phyloP scores from a whole-genome alignment of 2,329 filamentous ascomycete species.

The Capronia americana region DNA sequence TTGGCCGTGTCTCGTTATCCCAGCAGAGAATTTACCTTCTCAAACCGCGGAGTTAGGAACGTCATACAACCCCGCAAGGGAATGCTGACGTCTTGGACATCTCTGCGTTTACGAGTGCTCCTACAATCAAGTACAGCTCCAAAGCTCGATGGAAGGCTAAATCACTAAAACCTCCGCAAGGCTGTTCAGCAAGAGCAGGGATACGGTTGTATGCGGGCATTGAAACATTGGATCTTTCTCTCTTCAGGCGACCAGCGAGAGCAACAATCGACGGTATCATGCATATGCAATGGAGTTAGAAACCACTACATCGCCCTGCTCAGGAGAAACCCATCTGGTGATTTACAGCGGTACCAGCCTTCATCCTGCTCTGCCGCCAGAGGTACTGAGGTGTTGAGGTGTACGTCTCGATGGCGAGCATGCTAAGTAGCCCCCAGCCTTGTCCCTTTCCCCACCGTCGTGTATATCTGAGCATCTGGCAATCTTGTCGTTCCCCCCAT shows the following conservation, averaged over 20 bases:
- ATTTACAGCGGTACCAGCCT: neutral
- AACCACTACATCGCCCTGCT: constrained; percentile 6
- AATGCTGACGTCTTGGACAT: neutral
- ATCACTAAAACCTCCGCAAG: neutral
- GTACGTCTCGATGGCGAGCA: neutral
- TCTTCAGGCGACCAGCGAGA: constrained; percentile 3
- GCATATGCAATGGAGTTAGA: constrained; percentile 11
- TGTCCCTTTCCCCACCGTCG: neutral
- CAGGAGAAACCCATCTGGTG: neutral
- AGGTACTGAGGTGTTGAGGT: neutral
- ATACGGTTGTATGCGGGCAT: neutral
- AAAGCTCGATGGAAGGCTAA: neutral
- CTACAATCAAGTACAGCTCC: no score
- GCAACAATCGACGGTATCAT: constrained; percentile 1
- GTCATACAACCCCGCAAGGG: no score
- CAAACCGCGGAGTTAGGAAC: no score
- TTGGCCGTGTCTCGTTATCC: no score
- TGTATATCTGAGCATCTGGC: neutral
- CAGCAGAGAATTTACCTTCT: no score
- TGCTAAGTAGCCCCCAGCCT: neutral
- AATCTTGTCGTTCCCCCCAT: neutral
- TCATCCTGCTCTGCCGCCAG: neutral
- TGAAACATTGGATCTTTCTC: neutral
- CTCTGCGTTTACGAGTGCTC: neutral
- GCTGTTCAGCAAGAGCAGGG: neutral